phyloP scores from a whole-genome alignment of 108 stramenopile species.

The Chaetoceros muelleri region DNA sequence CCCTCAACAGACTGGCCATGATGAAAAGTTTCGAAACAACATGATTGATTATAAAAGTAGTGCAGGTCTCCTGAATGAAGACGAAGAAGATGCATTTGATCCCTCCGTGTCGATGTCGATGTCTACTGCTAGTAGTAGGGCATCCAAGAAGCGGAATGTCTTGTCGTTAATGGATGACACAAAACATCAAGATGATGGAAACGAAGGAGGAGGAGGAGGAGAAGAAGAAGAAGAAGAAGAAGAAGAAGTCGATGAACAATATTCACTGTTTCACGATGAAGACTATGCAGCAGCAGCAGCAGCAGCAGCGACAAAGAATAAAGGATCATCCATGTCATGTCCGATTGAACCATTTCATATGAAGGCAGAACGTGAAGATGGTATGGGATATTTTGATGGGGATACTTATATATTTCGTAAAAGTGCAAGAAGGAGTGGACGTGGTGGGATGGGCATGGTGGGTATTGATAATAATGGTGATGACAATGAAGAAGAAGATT shows the following conservation, averaged over 20 bases:
- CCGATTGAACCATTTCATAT: constrained; percentile 81
- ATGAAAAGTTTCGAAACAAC: too few relatives aligned
- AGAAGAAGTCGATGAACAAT: neutral
- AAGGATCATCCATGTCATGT: constrained; percentile 1
- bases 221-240: too few relatives aligned
- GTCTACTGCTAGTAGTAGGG: too few relatives aligned
- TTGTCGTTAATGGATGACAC: too few relatives aligned
- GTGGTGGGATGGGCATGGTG: constrained; percentile 78
- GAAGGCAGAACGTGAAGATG: constrained; percentile 63
- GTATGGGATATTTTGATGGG: constrained; percentile 75
- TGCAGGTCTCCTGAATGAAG: too few relatives aligned
- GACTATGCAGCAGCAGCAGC: neutral
- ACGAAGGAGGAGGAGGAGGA: too few relatives aligned
- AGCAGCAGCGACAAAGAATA: neutral
- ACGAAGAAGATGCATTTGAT: neutral
- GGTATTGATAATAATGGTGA: constrained; percentile 32
- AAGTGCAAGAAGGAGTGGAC: constrained; percentile 18
- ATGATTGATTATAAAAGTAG: too few relatives aligned
- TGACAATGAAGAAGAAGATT: constrained; percentile 19
- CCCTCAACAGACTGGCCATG: too few relatives aligned
- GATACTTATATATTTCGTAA: constrained; percentile 77
- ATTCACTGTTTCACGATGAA: neutral
- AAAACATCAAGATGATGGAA: too few relatives aligned
- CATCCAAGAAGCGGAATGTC: too few relatives aligned
- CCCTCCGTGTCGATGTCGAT: too few relatives aligned